Evolutionary conservation across 2,329 filamentous ascomycete genomes (phyloP), one percentile per base, ranked within the genome.

Genomic region (Polytolypa hystricis): DNA sequence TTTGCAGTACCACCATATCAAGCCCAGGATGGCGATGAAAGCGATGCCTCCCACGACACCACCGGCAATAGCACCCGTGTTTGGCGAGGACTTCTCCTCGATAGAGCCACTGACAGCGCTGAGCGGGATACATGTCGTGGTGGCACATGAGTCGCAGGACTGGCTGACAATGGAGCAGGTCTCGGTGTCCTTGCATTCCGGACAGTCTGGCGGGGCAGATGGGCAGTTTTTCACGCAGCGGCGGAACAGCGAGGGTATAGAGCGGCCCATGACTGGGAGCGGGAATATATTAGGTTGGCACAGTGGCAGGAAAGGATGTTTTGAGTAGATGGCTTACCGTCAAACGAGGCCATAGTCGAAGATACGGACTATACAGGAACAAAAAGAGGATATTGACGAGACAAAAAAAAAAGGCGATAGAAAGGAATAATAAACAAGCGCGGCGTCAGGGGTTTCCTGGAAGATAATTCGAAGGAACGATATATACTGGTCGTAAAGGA

Each of bases 1-100:
- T 55, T 93, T 79, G 56, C 79, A 84, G 64, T 84, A 93, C 57
- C 79, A 80, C 82, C 84, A 96, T 21, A 95, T 70, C 27, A 86
- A 93, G 2, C 80, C 80, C 36, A 83, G 56, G 25, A 84, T 61
- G n/a, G 73, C 80, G 35, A 96, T 70, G 30, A 78, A 70, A n/a
- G 71, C 70, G 10, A 96, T 59, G 47, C 86, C 91, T 45, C 86
- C 91, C 29, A 96, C 66, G 7, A 95, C 86, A 46, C 89, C 89
- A 46, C 91, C 91, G 2, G 82, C 89, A 46, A 98, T 95, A 21
- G 84, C 84, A 28, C 87, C 87, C 1, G 80, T 68, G 48, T 84
- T 87, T 27, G 25, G 52, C 44, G 29, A 48, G 35, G 54, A 57
- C 37, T 40, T 49, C 2, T 43, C 35, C n/a, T 55, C 46, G 14